phyloP scores from a whole-genome alignment of 805 yeast species.

The Metschnikowia aberdeeniae region DNA sequence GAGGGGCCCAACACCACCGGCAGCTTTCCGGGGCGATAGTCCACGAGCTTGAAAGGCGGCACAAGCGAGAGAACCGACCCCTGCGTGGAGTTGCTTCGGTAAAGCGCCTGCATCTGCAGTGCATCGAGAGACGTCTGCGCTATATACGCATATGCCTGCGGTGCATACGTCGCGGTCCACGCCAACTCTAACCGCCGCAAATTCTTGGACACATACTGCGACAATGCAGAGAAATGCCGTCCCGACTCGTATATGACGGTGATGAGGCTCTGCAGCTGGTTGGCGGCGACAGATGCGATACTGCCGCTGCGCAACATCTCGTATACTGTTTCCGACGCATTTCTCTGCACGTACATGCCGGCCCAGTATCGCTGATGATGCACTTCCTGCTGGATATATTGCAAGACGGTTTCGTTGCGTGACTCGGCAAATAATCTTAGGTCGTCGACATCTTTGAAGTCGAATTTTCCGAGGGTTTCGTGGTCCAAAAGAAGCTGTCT shows the following conservation, averaged over 20 bases:
- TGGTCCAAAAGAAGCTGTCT: slow-evolving; percentile 15
- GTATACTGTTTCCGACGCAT: slow-evolving; percentile 25
- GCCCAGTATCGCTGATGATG: slow-evolving; percentile 32
- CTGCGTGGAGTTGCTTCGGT: slow-evolving; percentile 12
- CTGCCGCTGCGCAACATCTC: slow-evolving; percentile 15
- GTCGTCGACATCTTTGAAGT: slow-evolving; percentile 12
- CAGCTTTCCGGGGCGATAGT: slow-evolving; percentile 19
- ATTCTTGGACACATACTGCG: slow-evolving; percentile 32
- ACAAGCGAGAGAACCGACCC: slow-evolving; percentile 17
- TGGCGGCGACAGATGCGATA: slow-evolving; percentile 12
- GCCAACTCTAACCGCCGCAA: slow-evolving; percentile 14
- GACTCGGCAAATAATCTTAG: slow-evolving; percentile 15
- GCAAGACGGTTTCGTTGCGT: slow-evolving; percentile 19
- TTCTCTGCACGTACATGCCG: slow-evolving; percentile 22
- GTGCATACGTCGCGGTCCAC: slow-evolving; percentile 24
- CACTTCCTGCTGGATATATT: slow-evolving; percentile 19
- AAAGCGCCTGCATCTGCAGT: slow-evolving; percentile 13
- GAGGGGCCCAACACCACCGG: slow-evolving; percentile 30
- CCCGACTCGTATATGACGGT: slow-evolving; percentile 25
- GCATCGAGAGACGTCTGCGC: slow-evolving; percentile 10
- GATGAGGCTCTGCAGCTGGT: slow-evolving; percentile 19
- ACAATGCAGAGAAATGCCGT: slow-evolving; percentile 28
- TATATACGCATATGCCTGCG: slow-evolving; percentile 18
- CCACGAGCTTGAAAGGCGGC: slow-evolving; percentile 22
- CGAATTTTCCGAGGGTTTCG: slow-evolving; percentile 18